Percentiles rank a stretch among this genome's conserved stretches.
phyloP scores from a whole-genome alignment of 331 rosid genomes.

The Dryas integrifolia region DNA sequence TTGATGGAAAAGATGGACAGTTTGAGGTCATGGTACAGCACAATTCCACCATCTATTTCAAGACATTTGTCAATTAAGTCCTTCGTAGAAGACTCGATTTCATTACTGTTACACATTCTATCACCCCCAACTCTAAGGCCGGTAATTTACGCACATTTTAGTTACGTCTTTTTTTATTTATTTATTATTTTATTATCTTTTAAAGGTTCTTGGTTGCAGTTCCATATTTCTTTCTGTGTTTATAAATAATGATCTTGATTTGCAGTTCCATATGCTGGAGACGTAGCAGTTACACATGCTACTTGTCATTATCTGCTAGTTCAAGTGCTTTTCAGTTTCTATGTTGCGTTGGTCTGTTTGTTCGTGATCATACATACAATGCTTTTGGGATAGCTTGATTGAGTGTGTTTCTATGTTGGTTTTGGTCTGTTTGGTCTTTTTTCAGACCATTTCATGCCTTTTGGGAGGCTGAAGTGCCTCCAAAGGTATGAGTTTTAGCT shows the following conservation, averaged over 20 bases:
- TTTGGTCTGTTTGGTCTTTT: background rate
- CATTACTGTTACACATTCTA: slow-evolving; percentile 73
- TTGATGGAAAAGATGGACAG: slow-evolving; percentile 60
- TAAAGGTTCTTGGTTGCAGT: slow-evolving; percentile 2
- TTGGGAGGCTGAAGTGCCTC: background rate
- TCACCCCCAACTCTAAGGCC: slow-evolving; percentile 80
- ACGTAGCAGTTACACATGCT: background rate
- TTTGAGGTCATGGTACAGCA: slow-evolving; percentile 71
- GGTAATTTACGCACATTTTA: slow-evolving; percentile 49
- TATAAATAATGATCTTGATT: background rate
- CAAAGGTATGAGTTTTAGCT: no score
- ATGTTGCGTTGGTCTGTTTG: background rate
- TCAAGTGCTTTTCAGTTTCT: slow-evolving; percentile 13
- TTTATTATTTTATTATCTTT: slow-evolving; percentile 6
- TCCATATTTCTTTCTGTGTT: slow-evolving; percentile 8
- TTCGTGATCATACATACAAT: background rate
- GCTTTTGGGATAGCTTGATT: background rate
- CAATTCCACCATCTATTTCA: slow-evolving; percentile 63
- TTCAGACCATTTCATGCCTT: background rate
- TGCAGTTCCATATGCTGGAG: background rate
- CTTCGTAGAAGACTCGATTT: slow-evolving; percentile 74
- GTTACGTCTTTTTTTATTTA: background rate
- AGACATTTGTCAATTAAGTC: slow-evolving; percentile 68
- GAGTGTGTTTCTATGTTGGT: background rate
- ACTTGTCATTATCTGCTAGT: background rate